Conservation (phyloP, 345 rosid species). For the Sisymbrium irio region DNA sequence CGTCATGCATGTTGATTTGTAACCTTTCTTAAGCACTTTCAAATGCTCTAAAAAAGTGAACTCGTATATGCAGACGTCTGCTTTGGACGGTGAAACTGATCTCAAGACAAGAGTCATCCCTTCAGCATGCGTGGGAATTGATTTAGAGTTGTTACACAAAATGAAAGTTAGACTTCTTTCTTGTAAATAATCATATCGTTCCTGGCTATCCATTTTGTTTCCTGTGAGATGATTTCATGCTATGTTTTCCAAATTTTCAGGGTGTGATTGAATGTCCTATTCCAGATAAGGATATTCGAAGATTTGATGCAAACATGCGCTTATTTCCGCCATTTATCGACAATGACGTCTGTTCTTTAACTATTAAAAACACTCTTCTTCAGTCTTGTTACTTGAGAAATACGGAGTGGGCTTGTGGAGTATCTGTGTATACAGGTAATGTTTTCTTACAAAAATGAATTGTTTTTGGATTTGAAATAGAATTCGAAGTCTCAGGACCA, state of each 20-base stretch:
- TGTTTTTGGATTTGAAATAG: background rate
- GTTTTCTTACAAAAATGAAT: background rate
- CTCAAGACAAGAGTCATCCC: slow-evolving; percentile 90
- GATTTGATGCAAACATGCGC: slow-evolving; percentile 97
- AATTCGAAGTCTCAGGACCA: background rate
- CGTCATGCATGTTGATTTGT: slow-evolving; percentile 3
- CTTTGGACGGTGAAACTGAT: slow-evolving; percentile 97
- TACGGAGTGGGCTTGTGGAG: slow-evolving; percentile 99
- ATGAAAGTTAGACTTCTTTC: slow-evolving; percentile 59
- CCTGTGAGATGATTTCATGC: background rate
- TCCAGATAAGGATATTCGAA: slow-evolving; percentile 93
- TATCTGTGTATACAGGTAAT: slow-evolving; percentile 90
- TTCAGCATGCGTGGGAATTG: slow-evolving; percentile 86
- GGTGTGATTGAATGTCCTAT: slow-evolving; percentile 96
- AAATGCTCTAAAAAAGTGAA: slow-evolving; percentile 21
- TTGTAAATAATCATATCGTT: background rate
- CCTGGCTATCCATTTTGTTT: background rate
- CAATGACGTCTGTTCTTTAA: slow-evolving; percentile 89
- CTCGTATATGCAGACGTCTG: slow-evolving; percentile 70
- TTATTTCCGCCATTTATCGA: slow-evolving; percentile 95
- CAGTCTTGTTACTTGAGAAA: slow-evolving; percentile 96
- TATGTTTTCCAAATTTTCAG: slow-evolving; percentile 41
- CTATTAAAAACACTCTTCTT: slow-evolving; percentile 89
- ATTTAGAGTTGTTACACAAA: slow-evolving; percentile 85
- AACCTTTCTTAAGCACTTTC: background rate